These are phyloP conservation scores for Candida albicans DNA, from an alignment of 1,139 yeast species.

Conservation along the genomic window DNA sequence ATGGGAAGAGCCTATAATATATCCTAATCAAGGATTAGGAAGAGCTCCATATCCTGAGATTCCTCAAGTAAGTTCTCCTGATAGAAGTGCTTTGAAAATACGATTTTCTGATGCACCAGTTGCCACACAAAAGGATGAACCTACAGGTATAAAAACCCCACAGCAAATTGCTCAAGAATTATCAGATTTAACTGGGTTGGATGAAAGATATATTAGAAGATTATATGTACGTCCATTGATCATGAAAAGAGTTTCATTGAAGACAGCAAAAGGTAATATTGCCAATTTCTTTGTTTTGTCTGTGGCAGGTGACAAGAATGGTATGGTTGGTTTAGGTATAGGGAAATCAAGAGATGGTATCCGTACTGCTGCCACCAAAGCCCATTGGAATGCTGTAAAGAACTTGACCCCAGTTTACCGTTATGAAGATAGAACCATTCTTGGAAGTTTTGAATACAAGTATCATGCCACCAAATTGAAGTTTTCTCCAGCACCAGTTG, in stretches of 20 bases:
- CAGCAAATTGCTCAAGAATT: slow-evolving; percentile 55
- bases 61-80: slow-evolving; percentile 43
- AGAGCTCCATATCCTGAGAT: slow-evolving; percentile 44
- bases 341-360: slow-evolving; percentile 86
- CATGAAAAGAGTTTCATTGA: slow-evolving; percentile 83
- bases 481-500: slow-evolving; percentile 86
- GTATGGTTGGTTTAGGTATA: slow-evolving; percentile 94
- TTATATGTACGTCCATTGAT: slow-evolving; percentile 68
- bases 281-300: slow-evolving; percentile 82
- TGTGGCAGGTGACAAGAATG: slow-evolving; percentile 90
- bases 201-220: slow-evolving; percentile 60
- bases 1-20: slow-evolving; percentile 48
- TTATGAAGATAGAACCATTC: slow-evolving; percentile 87
- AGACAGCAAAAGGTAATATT: slow-evolving; percentile 92
- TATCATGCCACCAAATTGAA: slow-evolving; percentile 84
- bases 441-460: slow-evolving; percentile 80
- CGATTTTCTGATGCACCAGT: slow-evolving; percentile 28
- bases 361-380: slow-evolving; percentile 76
- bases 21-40: slow-evolving; percentile 45
- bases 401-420: slow-evolving; percentile 81
- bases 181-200: slow-evolving; percentile 72
- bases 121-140: slow-evolving; percentile 14
- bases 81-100: slow-evolving; percentile 41
- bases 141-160: slow-evolving; percentile 17
- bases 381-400: slow-evolving; percentile 93